Evolutionary conservation across 73 alveolate genomes (phyloP), one percentile per base, ranked within the genome.

Genomic region (Blepharisma japonicum): DNA sequence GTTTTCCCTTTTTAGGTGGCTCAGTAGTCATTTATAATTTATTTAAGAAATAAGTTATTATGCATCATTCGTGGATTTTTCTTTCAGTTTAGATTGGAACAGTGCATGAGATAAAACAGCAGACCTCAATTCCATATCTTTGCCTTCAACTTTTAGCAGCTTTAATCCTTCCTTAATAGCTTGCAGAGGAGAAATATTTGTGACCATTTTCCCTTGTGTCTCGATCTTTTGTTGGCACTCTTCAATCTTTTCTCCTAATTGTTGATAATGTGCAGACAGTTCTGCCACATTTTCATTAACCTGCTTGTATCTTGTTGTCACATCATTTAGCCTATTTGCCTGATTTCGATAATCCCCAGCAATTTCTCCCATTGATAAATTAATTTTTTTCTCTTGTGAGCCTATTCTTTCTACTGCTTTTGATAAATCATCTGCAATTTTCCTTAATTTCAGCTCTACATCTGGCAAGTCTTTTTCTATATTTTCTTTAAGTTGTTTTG

Each of bases 31-130:
- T 71, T 6, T 71, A 45, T 25, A 47, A 25, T 39, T 71, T 39
- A 45, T 39, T 70, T 8, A 70, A 25, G 0, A 32, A 32, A 9
- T 27, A 68, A 71, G 7, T 18, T 14, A 6, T 25, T 56, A 25
- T 56, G 38, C 71, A 68, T 11, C 42, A 32, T 32, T 32, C 42
- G 42, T 47, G 45, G 78, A 32, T 23, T 50, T 61, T 78, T 87
- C 94, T 47, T 71, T 82, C 56, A 87, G 79, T 72, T 87, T 87
- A 42, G 85, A 42, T 78, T 87, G 83, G 49, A 87, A 39, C 27
- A 87, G 83, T 0, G 90, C 85, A 53, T 87, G 87, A n/a, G 87
- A 56, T 39, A 87, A 87, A 6, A 87, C 94, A 6, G 90, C 94
- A 38, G 78, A 78, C 66, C 94, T 78, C 51, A 87, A 77, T 68